Evolutionary conservation across 208 protist genomes (phyloP).

Genomic region (Wallacemonas collosoma): DNA sequence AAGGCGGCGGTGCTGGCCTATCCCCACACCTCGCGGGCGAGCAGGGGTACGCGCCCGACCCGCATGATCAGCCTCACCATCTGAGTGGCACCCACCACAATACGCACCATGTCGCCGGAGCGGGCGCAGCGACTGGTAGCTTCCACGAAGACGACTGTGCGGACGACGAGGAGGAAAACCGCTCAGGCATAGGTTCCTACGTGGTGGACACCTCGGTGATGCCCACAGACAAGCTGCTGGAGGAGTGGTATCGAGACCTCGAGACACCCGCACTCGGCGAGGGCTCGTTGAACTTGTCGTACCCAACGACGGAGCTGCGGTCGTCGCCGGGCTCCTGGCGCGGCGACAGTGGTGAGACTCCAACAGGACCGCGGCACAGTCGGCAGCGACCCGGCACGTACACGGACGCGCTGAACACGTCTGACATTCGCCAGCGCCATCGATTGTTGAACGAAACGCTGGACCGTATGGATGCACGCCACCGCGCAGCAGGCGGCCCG

Average conservation of each 20-base stretch:
- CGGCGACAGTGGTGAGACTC: neutral
- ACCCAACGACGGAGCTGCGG: slow-evolving; percentile 14
- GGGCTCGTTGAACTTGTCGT: slow-evolving; percentile 15
- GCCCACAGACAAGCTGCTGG: slow-evolving; percentile 35
- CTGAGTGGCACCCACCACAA: neutral
- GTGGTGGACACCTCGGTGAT: slow-evolving; percentile 37
- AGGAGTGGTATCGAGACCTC: slow-evolving; percentile 46
- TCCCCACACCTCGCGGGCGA: too few relatives aligned
- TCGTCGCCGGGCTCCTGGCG: neutral
- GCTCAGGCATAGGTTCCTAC: slow-evolving; percentile 28
- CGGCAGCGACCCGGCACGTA: slow-evolving; percentile 3
- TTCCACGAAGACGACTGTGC: slow-evolving; percentile 17
- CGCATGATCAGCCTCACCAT: neutral
- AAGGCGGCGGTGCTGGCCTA: slow-evolving; percentile 11
- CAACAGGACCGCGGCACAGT: neutral
- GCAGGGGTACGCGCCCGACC: neutral
- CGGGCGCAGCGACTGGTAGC: slow-evolving; percentile 3
- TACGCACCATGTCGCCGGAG: neutral
- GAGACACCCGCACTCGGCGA: slow-evolving; percentile 28
- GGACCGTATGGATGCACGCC: slow-evolving; percentile 25
- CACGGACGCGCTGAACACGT: slow-evolving; percentile 16
- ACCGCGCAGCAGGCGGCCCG: neutral
- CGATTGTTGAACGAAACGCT: slow-evolving; percentile 32
- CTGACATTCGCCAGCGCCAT: slow-evolving; percentile 37
- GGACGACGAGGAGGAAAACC: slow-evolving; percentile 24